A percentile compares a stretch with the other conserved stretches of the same genome.
These are phyloP conservation scores for Aspergillus hancockii DNA, from an alignment of 495 filamentous ascomycete species.

Conservation along the genomic window DNA sequence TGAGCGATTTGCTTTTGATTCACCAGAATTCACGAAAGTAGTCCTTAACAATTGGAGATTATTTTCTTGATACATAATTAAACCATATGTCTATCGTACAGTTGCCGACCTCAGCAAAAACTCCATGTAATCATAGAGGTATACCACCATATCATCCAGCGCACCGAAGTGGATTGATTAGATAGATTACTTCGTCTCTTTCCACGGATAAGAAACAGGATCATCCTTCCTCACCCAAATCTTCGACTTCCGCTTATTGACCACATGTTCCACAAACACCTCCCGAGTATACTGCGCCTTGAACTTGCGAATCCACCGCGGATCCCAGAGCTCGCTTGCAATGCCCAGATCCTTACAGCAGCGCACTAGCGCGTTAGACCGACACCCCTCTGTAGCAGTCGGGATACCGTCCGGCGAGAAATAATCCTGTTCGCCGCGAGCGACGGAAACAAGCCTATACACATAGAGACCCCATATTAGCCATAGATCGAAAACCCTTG, in stretches of 20 bases:
- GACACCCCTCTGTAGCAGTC: conserved; percentile 96
- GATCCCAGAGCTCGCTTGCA: conserved; percentile 95
- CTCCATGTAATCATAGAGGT: background rate
- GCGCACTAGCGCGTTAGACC: conserved; percentile 93
- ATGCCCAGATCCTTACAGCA: conserved; percentile 98
- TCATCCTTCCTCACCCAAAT: conserved; percentile 87
- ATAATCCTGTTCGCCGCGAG: conserved; percentile 93
- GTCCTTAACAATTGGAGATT: background rate
- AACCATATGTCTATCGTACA: background rate
- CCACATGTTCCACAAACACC: conserved; percentile 77
- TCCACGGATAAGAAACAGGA: conserved; percentile 75
- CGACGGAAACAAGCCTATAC: conserved; percentile 80
- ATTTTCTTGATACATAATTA: background rate
- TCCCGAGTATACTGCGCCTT: conserved; percentile 70
- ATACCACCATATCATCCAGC: too few species aligned
- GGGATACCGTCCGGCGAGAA: conserved; percentile 90
- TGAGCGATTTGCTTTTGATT: background rate
- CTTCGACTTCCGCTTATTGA: conserved; percentile 84
- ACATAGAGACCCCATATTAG: background rate
- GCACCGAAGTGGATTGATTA: too few species aligned
- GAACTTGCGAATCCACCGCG: conserved; percentile 78
- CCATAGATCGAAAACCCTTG: background rate
- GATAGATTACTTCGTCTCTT: conserved; percentile 48
- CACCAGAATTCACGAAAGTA: background rate
- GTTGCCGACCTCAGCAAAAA: background rate